Base-by-base conservation (phyloP, 169 alveolate species). In the Plasmodium gonderi region DNA sequence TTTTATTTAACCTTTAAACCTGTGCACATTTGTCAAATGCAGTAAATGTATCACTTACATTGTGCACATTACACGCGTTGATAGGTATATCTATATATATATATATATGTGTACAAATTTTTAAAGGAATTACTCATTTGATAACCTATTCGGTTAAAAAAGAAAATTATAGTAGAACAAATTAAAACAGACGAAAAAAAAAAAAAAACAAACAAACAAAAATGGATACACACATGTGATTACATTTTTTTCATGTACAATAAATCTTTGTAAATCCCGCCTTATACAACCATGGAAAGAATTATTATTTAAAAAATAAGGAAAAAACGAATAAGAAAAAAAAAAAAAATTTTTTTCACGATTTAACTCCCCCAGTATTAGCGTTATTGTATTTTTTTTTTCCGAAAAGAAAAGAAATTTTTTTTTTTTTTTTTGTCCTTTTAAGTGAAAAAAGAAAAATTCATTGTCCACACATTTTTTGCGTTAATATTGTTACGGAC, bases 21-120 rank as follows among this genome's bases (percentile, higher is more conserved):
- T 23, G 33, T 60, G 72, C 72, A 60, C 38, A 75, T 75, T 44
- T 12, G n/a, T 75, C 69, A 54, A n/a, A n/a, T n/a, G n/a, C n/a
- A n/a, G n/a, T n/a, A n/a, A n/a, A n/a, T n/a, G n/a, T n/a, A n/a
- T n/a, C n/a, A n/a, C n/a, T n/a, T n/a, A n/a, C n/a, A n/a, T n/a
- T n/a, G 49, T 17, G 81, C 81, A n/a, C 49, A 17, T 75, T 75
- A 75, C 38, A 75, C 33, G 29, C 14, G 17, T 40, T n/a, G 29
- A 40, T 20, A 74, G 26, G 26, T 20, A 75, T n/a, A n/a, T n/a
- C n/a, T n/a, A n/a, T n/a, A n/a, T n/a, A n/a, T n/a, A n/a, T n/a
- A n/a, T n/a, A n/a, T n/a, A n/a, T n/a, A n/a, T n/a, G n/a, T n/a
- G n/a, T n/a, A 60, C 17, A 60, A 60, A 60, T 23, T 54, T 54